Base-by-base conservation (phyloP, 2,329 filamentous ascomycete species). In the Trichoderma koningii region DNA sequence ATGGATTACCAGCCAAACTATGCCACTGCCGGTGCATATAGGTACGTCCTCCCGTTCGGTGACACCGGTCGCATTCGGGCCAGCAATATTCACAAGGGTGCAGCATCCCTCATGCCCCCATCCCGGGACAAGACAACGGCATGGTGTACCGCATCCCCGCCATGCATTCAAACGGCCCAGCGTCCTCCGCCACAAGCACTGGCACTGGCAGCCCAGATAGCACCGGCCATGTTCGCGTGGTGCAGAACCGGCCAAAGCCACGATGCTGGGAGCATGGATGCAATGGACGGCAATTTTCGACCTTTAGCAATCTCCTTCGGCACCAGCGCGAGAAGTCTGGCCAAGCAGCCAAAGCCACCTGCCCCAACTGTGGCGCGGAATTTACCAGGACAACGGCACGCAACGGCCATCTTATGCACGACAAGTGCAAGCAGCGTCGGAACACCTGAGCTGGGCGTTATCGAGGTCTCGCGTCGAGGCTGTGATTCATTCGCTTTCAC, bases 241-340 rank as follows among this genome's bases (percentile, higher is more conserved):
- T 93, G 19, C 89, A 90, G 75, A 88, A 87, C 70, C 85, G 91
- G 69, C 92, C 92, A n/a, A 96, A 96, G 79, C 93, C 93, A 52
- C 92, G 96, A 75, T 97, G 94, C 77, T 98, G 92, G 91, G 94
- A 97, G 67, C 94, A 98, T 73, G 94, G 93, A 12, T 98, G 94
- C 81, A 97, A 97, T 72, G 94, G 94, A 21, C 88, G 93, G 34
- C 91, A 96, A 73, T 98, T 98, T 74, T 96, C 92, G 19, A 97
- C 94, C 3, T 97, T 97, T 75, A 97, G 93, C 84, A 97, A 97
- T 75, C 85, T 97, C 3, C 82, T 97, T 44, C 85, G 94, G 68
- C 94, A 98, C 76, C 93, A 97, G 77, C 87, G 94, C 50, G 94
- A 98, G 77, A 97, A 97, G 76, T 96, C 92, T 0, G 94, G 94